A percentile compares a stretch with the other conserved stretches of the same genome.
Evolutionary conservation across 148 eudicot genomes (phyloP).

Genomic region (Polygonum maritimum): DNA sequence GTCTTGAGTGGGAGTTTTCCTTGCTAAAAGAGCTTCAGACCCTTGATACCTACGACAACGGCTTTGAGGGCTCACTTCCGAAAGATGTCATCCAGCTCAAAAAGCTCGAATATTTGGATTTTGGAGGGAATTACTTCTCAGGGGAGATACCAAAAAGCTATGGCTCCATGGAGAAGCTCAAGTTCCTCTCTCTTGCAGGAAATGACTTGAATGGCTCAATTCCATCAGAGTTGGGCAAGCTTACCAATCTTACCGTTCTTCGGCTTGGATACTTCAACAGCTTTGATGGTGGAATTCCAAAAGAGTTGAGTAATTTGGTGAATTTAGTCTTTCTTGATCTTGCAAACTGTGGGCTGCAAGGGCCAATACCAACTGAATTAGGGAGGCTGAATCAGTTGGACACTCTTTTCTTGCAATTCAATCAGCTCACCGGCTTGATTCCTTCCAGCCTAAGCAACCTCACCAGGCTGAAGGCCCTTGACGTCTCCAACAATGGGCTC

Average conservation of each 20-base stretch:
- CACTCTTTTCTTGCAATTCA: conserved; percentile 40
- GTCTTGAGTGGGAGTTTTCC: conserved; percentile 33
- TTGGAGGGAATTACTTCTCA: conserved; percentile 52
- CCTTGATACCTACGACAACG: conserved; percentile 43
- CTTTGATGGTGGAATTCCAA: conserved; percentile 48
- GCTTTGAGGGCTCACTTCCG: conserved; percentile 37
- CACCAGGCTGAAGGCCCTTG: conserved; percentile 23
- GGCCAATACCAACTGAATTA: conserved; percentile 35
- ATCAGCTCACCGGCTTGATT: conserved; percentile 35
- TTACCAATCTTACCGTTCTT: conserved; percentile 27
- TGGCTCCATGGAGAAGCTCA: conserved; percentile 27
- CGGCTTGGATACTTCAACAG: conserved; percentile 44
- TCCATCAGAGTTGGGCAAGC: conserved; percentile 34
- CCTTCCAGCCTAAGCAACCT: conserved; percentile 30
- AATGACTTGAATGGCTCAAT: conserved; percentile 34
- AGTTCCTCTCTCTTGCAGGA: conserved; percentile 36
- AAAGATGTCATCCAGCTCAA: conserved; percentile 15
- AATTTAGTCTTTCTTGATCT: conserved; percentile 45
- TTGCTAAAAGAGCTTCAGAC: conserved; percentile 21
- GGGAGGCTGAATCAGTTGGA: conserved; percentile 34
- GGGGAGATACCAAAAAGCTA: conserved; percentile 35
- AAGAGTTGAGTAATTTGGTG: conserved; percentile 29
- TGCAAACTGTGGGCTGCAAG: conserved; percentile 34
- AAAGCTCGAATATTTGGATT: conserved; percentile 33
- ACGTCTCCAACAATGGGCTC: conserved; percentile 36